phyloP scores from a whole-genome alignment of 768 basidiomycete genomes.

The Termitomyces sp. region DNA sequence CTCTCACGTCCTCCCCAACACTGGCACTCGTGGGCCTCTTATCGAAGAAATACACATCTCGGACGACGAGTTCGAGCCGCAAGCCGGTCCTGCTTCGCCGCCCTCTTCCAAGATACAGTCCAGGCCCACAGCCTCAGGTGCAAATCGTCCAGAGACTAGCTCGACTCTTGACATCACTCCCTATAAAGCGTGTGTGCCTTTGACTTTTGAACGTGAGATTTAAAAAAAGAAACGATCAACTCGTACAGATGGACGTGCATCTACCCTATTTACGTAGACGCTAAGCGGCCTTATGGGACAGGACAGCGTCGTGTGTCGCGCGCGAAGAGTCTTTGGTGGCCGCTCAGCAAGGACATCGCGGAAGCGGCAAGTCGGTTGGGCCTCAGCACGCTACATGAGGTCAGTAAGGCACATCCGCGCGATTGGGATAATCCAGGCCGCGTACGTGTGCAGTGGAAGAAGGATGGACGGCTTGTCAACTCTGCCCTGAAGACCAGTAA shows the following conservation, averaged over 20 bases:
- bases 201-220: constrained; percentile 11
- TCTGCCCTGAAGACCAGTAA: constrained; percentile 70
- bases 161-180: constrained; percentile 68
- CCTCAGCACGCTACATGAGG: constrained; percentile 81
- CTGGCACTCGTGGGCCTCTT: constrained; percentile 67
- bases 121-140: constrained; percentile 18
- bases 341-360: constrained; percentile 88
- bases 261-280: constrained; percentile 96
- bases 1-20: constrained; percentile 54
- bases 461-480: constrained; percentile 64
- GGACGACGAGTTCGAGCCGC: constrained; percentile 46
- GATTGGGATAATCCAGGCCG: constrained; percentile 99
- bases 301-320: constrained; percentile 81
- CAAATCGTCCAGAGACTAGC: constrained; percentile 19
- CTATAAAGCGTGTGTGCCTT: constrained; percentile 66
- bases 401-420: constrained; percentile 84
- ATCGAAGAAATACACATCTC: constrained; percentile 65
- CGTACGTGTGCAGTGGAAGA: constrained; percentile 90
- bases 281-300: constrained; percentile 81
- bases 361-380: constrained; percentile 76
- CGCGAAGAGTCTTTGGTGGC: constrained; percentile 87
- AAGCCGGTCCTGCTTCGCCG: constrained; percentile 54
- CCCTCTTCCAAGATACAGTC: constrained; percentile 31
- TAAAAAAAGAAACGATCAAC: constrained; percentile 11
- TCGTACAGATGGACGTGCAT: constrained; percentile 83